Conservation (phyloP, 208 protist species). For the Giardia muris region DNA sequence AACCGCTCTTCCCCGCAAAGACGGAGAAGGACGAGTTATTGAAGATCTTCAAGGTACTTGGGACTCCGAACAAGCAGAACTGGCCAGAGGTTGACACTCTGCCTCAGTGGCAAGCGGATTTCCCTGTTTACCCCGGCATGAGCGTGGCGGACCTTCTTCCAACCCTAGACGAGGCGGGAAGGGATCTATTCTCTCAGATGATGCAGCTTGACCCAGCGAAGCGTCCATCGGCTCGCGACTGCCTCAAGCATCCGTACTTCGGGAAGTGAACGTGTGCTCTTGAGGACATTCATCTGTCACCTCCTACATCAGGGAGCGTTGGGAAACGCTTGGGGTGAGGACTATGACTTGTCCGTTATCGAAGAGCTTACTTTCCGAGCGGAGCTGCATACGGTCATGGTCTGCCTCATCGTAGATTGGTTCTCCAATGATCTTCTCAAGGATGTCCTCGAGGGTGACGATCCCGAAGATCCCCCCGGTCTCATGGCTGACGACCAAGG, state of each 20-base stretch:
- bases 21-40: constrained; percentile 41
- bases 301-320: no score
- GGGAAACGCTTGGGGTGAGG: no score
- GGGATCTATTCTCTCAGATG: constrained; percentile 30
- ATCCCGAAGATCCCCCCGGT: neutral
- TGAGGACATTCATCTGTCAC: no score
- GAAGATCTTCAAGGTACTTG: constrained; percentile 44
- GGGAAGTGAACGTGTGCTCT: constrained; percentile 20
- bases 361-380: no score
- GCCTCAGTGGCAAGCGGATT: neutral
- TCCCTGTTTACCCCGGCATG: constrained; percentile 29
- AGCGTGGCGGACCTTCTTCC: constrained; percentile 2
- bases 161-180: neutral
- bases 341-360: no score
- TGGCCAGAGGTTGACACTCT: constrained; percentile 30
- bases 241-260: constrained; percentile 37
- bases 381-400: no score
- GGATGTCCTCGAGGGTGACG: neutral
- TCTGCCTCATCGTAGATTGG: neutral
- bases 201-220: constrained; percentile 28
- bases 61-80: constrained; percentile 38
- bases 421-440: neutral
- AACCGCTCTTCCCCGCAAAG: constrained; percentile 40
- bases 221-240: constrained; percentile 29
- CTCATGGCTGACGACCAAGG: neutral